A percentile compares a stretch with the other conserved stretches of the same genome.
Evolutionary conservation across 345 rosid genomes (phyloP).

Genomic region (Eucalyptus sp.): DNA sequence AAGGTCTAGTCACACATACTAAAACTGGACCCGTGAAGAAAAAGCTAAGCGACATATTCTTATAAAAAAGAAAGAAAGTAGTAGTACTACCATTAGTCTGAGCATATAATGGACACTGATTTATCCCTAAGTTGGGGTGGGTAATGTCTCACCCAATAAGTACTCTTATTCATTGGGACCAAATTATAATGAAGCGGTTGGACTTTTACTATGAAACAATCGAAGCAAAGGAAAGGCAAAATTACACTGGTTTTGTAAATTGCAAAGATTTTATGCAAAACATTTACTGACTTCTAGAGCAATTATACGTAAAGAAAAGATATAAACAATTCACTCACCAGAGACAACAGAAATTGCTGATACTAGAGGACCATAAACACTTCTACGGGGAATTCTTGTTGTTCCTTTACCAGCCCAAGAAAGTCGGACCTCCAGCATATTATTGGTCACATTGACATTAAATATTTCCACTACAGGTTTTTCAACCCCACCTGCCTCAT

Average conservation of each 20-base stretch:
- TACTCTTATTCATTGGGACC: neutral
- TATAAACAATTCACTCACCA: conserved; percentile 5
- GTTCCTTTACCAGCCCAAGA: conserved; percentile 72
- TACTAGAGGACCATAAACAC: conserved; percentile 53
- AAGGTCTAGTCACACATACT: neutral
- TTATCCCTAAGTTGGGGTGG: neutral
- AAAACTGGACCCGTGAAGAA: neutral
- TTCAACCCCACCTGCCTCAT: conserved; percentile 28
- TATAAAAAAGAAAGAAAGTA: neutral
- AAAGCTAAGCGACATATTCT: neutral
- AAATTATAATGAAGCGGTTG: neutral
- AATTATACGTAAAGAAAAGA: neutral
- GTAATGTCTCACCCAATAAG: neutral
- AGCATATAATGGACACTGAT: neutral
- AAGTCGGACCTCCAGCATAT: conserved; percentile 37
- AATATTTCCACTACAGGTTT: conserved; percentile 11
- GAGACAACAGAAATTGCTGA: conserved; percentile 52
- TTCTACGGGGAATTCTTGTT: conserved; percentile 24
- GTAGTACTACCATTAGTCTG: neutral
- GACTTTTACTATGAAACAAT: neutral
- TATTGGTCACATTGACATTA: conserved; percentile 17
- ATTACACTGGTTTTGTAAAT: neutral
- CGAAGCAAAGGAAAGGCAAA: neutral
- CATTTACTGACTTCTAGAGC: neutral
- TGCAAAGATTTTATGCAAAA: neutral